Conservation (phyloP, 306 rosid species). For the Inga laurina region DNA sequence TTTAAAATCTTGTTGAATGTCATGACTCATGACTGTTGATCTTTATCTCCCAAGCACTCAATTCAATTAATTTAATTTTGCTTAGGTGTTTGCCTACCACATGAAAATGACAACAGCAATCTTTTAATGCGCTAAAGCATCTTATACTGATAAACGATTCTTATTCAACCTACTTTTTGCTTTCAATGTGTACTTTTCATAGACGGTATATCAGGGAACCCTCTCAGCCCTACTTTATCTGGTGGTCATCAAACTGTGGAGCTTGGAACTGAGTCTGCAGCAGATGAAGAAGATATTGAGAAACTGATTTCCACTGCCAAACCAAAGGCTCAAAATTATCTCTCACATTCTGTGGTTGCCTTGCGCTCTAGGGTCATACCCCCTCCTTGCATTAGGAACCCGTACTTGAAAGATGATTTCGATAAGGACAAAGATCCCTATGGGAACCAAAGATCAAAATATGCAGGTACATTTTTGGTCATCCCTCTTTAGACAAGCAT, state of each 20-base stretch:
- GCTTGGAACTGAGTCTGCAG: slow-evolving; percentile 52
- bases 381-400: slow-evolving; percentile 91
- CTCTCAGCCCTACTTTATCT: slow-evolving; percentile 62
- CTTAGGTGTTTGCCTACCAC: not conserved
- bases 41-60: not conserved
- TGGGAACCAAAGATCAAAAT: slow-evolving; percentile 81
- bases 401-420: slow-evolving; percentile 65
- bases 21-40: not conserved
- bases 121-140: not conserved
- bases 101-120: not conserved
- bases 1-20: not conserved
- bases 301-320: slow-evolving; percentile 30
- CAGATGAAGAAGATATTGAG: slow-evolving; percentile 56
- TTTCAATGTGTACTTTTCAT: slow-evolving; percentile 26
- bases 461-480: slow-evolving; percentile 64
- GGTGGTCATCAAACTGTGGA: slow-evolving; percentile 58
- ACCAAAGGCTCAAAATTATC: slow-evolving; percentile 52
- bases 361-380: slow-evolving; percentile 87
- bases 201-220: slow-evolving; percentile 52
- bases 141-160: not conserved
- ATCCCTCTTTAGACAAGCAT: not conserved
- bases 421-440: slow-evolving; percentile 63
- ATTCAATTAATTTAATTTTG: not conserved
- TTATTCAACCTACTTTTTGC: not conserved
- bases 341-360: slow-evolving; percentile 85